Base-by-base conservation (phyloP, 2,329 filamentous ascomycete species). In the Thielaviopsis ethacetica region DNA sequence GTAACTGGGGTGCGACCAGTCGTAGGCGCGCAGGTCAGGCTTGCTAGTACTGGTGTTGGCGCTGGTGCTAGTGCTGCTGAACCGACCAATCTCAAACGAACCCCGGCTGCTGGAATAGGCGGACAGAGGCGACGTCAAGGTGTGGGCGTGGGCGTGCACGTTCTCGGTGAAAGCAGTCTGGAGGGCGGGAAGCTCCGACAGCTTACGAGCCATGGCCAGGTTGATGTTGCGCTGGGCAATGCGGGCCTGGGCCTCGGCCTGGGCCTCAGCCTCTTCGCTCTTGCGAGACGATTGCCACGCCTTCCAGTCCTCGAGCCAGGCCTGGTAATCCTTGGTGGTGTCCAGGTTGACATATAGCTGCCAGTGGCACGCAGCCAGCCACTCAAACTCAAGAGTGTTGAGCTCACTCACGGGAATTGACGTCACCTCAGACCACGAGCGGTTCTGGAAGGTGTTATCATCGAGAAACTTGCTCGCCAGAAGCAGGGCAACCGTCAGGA, bases 371-470 rank as follows among this genome's bases (percentile, higher is more conserved):
- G 84, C 83, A 59, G 82, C 77, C 49, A 96, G 78, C 91, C 91
- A 96, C 65, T 94, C 86, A 66, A 85, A 82, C 75, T 96, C 91
- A 69, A 95, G 80, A 62, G 79, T 76, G 73, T 95, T 95, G 65
- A 96, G 78, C 67, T 95, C 89, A 2, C 79, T 73, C 21, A 95
- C 89, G 34, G 84, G 77, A 64, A 96, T 95, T 62, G 88, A 88
- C 71, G 89, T 95, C 57, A 96, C 91, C 68, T 96, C 91, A 5
- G 91, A 88, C 91, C 91, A 96, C 1, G 91, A 95, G 59, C 88
- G 86, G 73, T 95, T 96, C 77, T 95, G 91, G 72, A 96, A 96
- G 5, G 91, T 96, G 73, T 95, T 95, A 76, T 95, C 91, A 67
- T 96, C 91, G 64, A 95, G 76, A 67, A 95, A 96, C 74, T 96